These are phyloP conservation scores for Aristolochia contorta DNA, from an alignment of 164 flowering plant species.

Conservation along the genomic window DNA sequence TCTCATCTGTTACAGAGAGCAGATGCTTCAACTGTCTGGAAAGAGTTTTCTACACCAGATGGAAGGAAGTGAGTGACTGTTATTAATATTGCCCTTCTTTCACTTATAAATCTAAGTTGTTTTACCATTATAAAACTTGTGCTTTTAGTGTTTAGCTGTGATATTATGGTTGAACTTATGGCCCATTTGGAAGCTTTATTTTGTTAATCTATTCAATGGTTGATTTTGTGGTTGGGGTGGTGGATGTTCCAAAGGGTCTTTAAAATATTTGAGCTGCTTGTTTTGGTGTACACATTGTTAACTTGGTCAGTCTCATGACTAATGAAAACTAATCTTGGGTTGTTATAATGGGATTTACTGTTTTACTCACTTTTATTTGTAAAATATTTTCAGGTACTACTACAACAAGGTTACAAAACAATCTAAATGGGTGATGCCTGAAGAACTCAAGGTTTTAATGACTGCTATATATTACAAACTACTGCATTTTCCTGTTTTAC, in stretches of 20 bases:
- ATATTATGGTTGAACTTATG: not conserved
- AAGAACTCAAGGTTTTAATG: conserved; percentile 66
- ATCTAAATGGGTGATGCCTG: conserved; percentile 91
- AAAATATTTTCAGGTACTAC: conserved; percentile 54
- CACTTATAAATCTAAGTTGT: not conserved
- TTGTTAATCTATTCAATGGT: not conserved
- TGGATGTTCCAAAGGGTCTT: not conserved
- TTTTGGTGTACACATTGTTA: not conserved
- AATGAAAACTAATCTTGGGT: no score
- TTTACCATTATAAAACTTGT: not conserved
- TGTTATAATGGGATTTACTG: no score
- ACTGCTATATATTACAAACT: not conserved
- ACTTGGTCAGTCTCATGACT: no score
- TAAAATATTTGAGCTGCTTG: not conserved
- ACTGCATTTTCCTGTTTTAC: not conserved
- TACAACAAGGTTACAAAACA: conserved; percentile 80
- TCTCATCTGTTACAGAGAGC: conserved; percentile 63
- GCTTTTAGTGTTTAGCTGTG: not conserved
- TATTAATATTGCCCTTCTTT: no score
- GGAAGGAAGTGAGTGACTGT: conserved; percentile 60
- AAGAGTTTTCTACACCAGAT: conserved; percentile 80
- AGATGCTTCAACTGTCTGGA: conserved; percentile 96
- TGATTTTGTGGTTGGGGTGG: not conserved
- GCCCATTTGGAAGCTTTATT: not conserved
- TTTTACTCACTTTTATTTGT: no score